Base-by-base conservation (phyloP, 345 rosid species). In the Gossypium bickii region DNA sequence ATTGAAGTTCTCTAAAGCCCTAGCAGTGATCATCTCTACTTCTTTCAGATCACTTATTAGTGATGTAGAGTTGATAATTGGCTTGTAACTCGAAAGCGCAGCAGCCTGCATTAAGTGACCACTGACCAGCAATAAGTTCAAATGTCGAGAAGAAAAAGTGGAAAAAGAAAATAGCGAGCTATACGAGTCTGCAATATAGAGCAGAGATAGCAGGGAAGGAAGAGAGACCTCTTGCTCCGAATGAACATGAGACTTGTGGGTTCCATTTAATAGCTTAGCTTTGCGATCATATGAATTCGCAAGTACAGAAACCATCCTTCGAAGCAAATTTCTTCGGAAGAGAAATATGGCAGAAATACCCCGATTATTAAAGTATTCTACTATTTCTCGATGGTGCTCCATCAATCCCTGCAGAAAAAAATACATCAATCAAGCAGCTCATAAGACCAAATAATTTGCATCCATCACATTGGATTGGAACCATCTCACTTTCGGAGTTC, bases 191-290 rank as follows among this genome's bases (percentile, higher is more conserved):
- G 27, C 6, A 49, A 13, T 9, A 44, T 70, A 49, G 16, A 4
- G 47, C 38, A 49, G 5, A 61, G 43, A 66, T 57, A n/a, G 18
- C 57, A 48, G 53, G 62, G 16, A 22, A 58, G 34, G n/a, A 12
- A 24, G 63, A 25, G 48, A 41, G 10, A 95, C 99, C 98, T 95
- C 99, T 82, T 87, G 82, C 9, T 43, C 70, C 12, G 96, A 91
- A 85, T 95, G 99, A 77, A 95, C 98, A 80, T 95, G 99, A 81
- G 99, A 90, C 83, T 91, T 90, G 77, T 95, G 99, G 67, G 92
- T 91, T 68, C 99, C 99, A 80, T 95, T 93, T 85, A 95, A 82
- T 63, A 89, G 78, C 87, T 91, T 95, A 62, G 98, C 98, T 57
- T 83, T 61, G 27, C 89, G 93, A 67, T 95, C 99, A 81, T 90